Evolutionary conservation across 805 yeast genomes (phyloP).

Genomic region (Metschnikowia bowlesiae): DNA sequence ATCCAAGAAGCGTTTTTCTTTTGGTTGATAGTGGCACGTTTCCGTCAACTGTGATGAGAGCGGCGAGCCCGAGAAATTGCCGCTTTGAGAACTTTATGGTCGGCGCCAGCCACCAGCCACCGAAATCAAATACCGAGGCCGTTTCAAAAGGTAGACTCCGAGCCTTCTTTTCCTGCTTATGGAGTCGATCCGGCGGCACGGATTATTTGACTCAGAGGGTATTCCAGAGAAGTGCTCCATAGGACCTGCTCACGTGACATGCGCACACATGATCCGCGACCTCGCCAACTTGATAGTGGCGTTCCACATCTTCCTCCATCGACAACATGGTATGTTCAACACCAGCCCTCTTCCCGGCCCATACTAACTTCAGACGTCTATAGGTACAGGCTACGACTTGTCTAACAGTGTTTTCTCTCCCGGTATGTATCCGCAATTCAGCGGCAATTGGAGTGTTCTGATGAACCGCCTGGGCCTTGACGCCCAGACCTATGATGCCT

Average conservation of each 20-base stretch:
- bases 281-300: slow-evolving; percentile 5
- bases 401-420: slow-evolving; percentile 94
- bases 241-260: neutral
- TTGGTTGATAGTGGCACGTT: too few relatives aligned
- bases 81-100: neutral
- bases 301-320: neutral
- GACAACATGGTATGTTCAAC: slow-evolving; percentile 10
- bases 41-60: too few relatives aligned
- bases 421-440: slow-evolving; percentile 31
- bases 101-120: neutral
- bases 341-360: neutral
- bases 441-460: neutral
- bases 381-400: slow-evolving; percentile 98
- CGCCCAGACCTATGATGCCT: neutral
- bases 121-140: too few relatives aligned
- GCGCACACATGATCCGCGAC: neutral
- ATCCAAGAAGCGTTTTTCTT: too few relatives aligned
- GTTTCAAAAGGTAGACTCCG: too few relatives aligned
- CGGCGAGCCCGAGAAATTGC: neutral
- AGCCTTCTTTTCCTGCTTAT: too few relatives aligned
- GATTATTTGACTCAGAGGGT: too few relatives aligned
- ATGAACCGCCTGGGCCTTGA: too few relatives aligned
- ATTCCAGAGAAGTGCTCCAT: neutral
- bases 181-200: too few relatives aligned
- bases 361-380: slow-evolving; percentile 51